A percentile compares a stretch with the other conserved stretches of the same genome.
These are phyloP conservation scores for Aureobasidium sp. DNA, from an alignment of 2,329 filamentous ascomycete genomes.

Conservation along the genomic window DNA sequence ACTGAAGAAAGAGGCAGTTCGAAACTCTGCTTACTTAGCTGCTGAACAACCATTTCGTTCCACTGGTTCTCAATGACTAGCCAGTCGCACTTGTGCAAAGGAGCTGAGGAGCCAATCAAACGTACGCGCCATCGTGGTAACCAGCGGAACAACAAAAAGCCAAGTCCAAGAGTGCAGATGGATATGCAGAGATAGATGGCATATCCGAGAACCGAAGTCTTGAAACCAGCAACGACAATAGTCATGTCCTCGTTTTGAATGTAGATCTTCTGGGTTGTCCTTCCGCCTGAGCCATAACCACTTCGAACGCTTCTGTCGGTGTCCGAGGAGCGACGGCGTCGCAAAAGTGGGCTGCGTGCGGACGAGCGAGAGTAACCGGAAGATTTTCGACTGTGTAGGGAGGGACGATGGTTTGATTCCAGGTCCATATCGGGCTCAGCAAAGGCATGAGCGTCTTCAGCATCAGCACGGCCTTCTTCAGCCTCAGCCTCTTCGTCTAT, in stretches of 20 bases:
- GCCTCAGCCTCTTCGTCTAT: constrained; percentile 36
- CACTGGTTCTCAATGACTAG: constrained; percentile 96
- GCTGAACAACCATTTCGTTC: constrained; percentile 78
- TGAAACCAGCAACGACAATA: constrained; percentile 86
- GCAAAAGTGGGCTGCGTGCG: constrained; percentile 53
- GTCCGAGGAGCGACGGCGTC: constrained; percentile 60
- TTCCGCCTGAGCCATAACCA: constrained; percentile 49
- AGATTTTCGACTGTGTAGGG: constrained; percentile 49
- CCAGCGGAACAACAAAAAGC: constrained; percentile 82
- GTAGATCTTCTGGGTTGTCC: constrained; percentile 81
- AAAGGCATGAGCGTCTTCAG: constrained; percentile 32
- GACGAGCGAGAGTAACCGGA: constrained; percentile 42
- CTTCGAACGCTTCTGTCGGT: constrained; percentile 61
- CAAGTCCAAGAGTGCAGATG: constrained; percentile 62
- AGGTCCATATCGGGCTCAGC: constrained; percentile 35
- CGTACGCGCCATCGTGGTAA: constrained; percentile 77
- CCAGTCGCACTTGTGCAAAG: constrained; percentile 74
- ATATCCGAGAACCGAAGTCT: constrained; percentile 63
- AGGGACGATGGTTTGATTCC: constrained; percentile 25
- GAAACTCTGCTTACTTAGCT: constrained; percentile 52
- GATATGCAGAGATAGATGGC: constrained; percentile 63
- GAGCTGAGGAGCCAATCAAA: constrained; percentile 59
- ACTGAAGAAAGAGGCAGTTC: constrained; percentile 55
- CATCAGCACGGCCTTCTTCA: constrained; percentile 28
- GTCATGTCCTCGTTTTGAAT: constrained; percentile 90